Evolutionary conservation across 2,329 filamentous ascomycete species (phyloP).

Genomic region (Gnomoniopsis smithogilvyi): DNA sequence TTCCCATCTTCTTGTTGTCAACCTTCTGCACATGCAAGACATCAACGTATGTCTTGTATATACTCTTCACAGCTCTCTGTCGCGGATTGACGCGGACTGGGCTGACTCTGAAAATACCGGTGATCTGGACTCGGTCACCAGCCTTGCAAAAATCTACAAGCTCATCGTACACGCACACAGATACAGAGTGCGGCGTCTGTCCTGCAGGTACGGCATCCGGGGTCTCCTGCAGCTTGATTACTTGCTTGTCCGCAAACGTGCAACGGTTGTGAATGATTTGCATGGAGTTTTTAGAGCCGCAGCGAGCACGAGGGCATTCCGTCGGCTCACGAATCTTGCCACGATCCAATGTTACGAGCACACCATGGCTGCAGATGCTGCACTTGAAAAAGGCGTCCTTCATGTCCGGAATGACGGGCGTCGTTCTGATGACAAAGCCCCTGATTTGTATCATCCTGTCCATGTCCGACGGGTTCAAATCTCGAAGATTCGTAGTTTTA

Average conservation of each 20-base stretch:
- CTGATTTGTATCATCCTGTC: constrained; percentile 95
- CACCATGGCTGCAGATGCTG: constrained; percentile 85
- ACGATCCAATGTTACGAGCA: constrained; percentile 87
- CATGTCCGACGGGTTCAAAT: constrained; percentile 92
- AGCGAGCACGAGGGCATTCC: constrained; percentile 77
- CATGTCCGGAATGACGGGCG: constrained; percentile 97
- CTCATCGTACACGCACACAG: constrained; percentile 93
- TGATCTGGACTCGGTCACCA: constrained; percentile 92
- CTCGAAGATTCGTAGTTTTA: constrained; percentile 82
- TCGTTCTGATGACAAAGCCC: constrained; percentile 91
- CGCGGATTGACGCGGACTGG: constrained; percentile 92
- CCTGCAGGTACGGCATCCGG: constrained; percentile 92
- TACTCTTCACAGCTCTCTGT: constrained; percentile 86
- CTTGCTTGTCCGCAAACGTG: constrained; percentile 93
- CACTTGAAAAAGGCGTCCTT: constrained; percentile 98
- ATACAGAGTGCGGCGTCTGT: constrained; percentile 96
- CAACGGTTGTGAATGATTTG: constrained; percentile 97
- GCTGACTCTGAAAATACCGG: constrained; percentile 93
- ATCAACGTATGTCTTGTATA: constrained; percentile 98
- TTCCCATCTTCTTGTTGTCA: constrained; percentile 90
- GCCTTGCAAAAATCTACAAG: constrained; percentile 97
- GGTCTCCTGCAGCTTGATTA: constrained; percentile 97
- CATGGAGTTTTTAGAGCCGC: constrained; percentile 90
- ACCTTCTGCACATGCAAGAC: constrained; percentile 95
- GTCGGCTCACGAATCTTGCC: constrained; percentile 96